These are phyloP conservation scores for Abrus pulchellus DNA, from an alignment of 306 rosid species.

Conservation along the genomic window DNA sequence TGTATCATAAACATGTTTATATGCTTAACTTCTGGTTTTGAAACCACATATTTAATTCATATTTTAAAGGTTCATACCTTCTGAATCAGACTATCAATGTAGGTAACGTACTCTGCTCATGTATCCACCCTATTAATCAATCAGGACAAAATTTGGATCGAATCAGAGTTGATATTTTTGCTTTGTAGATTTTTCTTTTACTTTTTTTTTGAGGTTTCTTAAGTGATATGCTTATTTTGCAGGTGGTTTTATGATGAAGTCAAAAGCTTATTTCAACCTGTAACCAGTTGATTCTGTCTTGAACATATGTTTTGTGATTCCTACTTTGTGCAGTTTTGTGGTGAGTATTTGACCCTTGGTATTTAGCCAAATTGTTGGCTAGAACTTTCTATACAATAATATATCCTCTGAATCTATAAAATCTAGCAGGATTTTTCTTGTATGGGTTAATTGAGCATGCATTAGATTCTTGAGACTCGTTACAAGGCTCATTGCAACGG, in stretches of 20 bases:
- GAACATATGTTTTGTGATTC: conserved; percentile 32
- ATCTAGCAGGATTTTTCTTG: conserved; percentile 18
- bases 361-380: background rate
- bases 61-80: conserved; percentile 7
- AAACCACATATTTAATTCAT: conserved; percentile 24
- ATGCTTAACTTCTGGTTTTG: conserved; percentile 29
- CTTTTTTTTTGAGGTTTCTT: background rate
- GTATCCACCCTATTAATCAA: background rate
- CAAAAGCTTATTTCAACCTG: conserved; percentile 76
- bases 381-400: background rate
- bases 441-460: conserved; percentile 28
- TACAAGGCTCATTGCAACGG: conserved; percentile 4
- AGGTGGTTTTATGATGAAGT: conserved; percentile 83
- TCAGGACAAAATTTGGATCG: conserved; percentile 23
- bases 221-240: conserved; percentile 47
- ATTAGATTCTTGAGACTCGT: conserved; percentile 17
- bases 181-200: conserved; percentile 7
- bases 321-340: conserved; percentile 44
- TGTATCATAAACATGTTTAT: conserved; percentile 13
- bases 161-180: conserved; percentile 7
- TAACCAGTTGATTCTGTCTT: conserved; percentile 57
- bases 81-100: background rate
- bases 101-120: background rate
- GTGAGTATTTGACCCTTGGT: conserved; percentile 48
- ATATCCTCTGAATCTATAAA: conserved; percentile 24